These are phyloP conservation scores for peach (Prunus persica) DNA, from an alignment of 306 rosid species.

Conservation along the genomic window Prunus_persica_NCBIv2 NC_034012.1:5088501-5089000, in stretches of 20 bases:
- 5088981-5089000: conserved; percentile 7
- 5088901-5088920: conserved; percentile 62
- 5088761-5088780: conserved; percentile 17
- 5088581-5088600: background rate
- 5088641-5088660: background rate
- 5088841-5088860: conserved; percentile 59
- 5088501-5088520: background rate
- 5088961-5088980: conserved; percentile 4
- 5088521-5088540: background rate
- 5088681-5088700: background rate
- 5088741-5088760: conserved; percentile 8
- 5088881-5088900: conserved; percentile 65
- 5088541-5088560: background rate
- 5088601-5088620: background rate
- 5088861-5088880: conserved; percentile 67
- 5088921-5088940: conserved; percentile 50
- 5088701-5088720: background rate
- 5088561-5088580: too few relatives aligned
- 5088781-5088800: conserved; percentile 1
- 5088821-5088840: conserved; percentile 53
- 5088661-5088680: background rate
- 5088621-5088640: background rate
- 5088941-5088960: conserved; percentile 21
- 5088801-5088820: background rate
- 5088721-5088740: conserved; percentile 3